A percentile compares a stretch with the other conserved stretches of the same genome.
Conservation (phyloP, 768 basidiomycete species). For the Collybia sordida region DNA sequence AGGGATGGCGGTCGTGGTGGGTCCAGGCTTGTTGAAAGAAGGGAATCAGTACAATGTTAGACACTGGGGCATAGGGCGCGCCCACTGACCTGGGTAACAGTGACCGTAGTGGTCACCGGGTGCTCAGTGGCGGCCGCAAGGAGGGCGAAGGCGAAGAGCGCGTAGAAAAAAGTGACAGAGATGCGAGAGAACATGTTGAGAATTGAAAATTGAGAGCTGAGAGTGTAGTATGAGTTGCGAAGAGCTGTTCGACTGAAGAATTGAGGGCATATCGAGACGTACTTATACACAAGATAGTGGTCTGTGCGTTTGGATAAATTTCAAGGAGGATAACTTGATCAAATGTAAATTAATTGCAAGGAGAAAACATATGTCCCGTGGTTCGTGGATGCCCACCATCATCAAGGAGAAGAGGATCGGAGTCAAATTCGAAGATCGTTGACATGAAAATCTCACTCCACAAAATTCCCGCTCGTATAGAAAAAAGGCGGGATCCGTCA, state of each 20-base stretch:
- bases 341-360: no score
- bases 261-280: neutral
- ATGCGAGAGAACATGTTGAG: neutral
- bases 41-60: neutral
- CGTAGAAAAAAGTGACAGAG: no score
- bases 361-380: no score
- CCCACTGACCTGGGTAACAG: slow-evolving; percentile 9
- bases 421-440: no score
- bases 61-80: neutral
- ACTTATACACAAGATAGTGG: neutral
- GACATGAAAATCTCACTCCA: no score
- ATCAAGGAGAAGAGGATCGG: no score
- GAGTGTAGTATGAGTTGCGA: no score
- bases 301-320: neutral
- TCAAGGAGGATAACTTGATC: no score
- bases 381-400: no score
- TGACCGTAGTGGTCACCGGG: slow-evolving; percentile 2
- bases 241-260: neutral
- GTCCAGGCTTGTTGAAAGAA: neutral
- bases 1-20: slow-evolving; percentile 8
- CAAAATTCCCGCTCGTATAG: no score
- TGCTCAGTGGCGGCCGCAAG: slow-evolving; percentile 10
- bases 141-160: slow-evolving; percentile 1
- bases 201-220: neutral
- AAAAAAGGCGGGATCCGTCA: no score